Conservation (phyloP, 345 rosid species). For the Nasturtium officinale region DNA sequence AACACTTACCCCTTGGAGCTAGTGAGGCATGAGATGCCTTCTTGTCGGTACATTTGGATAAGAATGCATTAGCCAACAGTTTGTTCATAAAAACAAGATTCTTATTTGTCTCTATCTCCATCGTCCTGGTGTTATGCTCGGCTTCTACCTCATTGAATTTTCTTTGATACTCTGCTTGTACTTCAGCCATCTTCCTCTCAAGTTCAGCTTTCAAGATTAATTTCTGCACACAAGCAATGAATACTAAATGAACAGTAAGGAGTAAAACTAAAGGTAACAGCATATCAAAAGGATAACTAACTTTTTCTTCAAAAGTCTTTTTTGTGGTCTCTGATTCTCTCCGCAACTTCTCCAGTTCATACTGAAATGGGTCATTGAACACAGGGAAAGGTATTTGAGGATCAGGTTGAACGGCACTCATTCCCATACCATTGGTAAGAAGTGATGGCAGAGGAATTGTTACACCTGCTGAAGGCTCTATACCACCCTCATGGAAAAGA, state of each 20-base stretch:
- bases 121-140: slow-evolving; percentile 15
- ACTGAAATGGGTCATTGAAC: slow-evolving; percentile 40
- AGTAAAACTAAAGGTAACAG: slow-evolving; percentile 23
- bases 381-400: slow-evolving; percentile 40
- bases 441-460: slow-evolving; percentile 27
- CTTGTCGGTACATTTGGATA: slow-evolving; percentile 33
- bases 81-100: slow-evolving; percentile 36
- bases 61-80: slow-evolving; percentile 36
- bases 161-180: slow-evolving; percentile 38
- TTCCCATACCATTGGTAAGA: slow-evolving; percentile 28
- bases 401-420: slow-evolving; percentile 27
- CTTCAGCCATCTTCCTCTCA: slow-evolving; percentile 40
- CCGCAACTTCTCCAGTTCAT: slow-evolving; percentile 44
- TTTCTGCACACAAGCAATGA: slow-evolving; percentile 28
- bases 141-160: slow-evolving; percentile 30
- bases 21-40: slow-evolving; percentile 18
- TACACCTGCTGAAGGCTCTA: slow-evolving; percentile 35
- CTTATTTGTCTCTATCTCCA: slow-evolving; percentile 16
- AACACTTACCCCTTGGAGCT: slow-evolving; percentile 38
- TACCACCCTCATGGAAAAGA: slow-evolving; percentile 23
- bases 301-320: slow-evolving; percentile 37
- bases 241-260: background rate
- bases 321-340: slow-evolving; percentile 43
- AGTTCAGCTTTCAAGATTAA: slow-evolving; percentile 40
- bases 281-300: slow-evolving; percentile 15